These are phyloP conservation scores for cucumber (Cucumis sativus) DNA, from an alignment of 306 rosid species.

Conservation along the genomic window DNA sequence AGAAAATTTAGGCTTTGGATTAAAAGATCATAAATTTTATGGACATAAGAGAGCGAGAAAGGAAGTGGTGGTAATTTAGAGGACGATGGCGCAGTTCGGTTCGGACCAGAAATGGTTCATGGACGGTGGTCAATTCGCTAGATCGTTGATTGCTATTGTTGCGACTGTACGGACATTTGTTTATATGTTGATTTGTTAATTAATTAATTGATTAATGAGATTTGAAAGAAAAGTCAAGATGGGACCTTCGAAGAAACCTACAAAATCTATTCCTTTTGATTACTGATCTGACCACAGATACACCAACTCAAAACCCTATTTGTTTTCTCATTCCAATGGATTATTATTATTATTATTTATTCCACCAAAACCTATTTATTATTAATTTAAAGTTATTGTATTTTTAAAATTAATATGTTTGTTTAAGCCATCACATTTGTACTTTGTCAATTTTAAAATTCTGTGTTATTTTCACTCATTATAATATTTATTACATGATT, in stretches of 20 bases:
- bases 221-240: neutral
- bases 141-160: neutral
- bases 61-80: neutral
- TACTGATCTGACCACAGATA: neutral
- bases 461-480: too few relatives aligned
- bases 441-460: too few relatives aligned
- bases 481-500: too few relatives aligned
- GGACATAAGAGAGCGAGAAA: neutral
- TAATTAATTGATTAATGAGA: too few relatives aligned
- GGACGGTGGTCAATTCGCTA: neutral
- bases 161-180: neutral
- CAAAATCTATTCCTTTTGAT: neutral
- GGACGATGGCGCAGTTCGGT: neutral
- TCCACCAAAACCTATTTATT: neutral
- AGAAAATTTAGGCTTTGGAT: neutral
- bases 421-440: too few relatives aligned
- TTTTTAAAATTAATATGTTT: too few relatives aligned
- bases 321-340: neutral
- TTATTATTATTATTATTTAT: neutral
- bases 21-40: neutral
- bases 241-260: constrained; percentile 3
- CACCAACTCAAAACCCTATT: neutral
- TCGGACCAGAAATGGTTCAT: neutral
- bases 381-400: too few relatives aligned
- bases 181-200: neutral